Evolutionary conservation across 768 basidiomycete genomes (phyloP).

Genomic region (Boletus pseudopeckii): DNA sequence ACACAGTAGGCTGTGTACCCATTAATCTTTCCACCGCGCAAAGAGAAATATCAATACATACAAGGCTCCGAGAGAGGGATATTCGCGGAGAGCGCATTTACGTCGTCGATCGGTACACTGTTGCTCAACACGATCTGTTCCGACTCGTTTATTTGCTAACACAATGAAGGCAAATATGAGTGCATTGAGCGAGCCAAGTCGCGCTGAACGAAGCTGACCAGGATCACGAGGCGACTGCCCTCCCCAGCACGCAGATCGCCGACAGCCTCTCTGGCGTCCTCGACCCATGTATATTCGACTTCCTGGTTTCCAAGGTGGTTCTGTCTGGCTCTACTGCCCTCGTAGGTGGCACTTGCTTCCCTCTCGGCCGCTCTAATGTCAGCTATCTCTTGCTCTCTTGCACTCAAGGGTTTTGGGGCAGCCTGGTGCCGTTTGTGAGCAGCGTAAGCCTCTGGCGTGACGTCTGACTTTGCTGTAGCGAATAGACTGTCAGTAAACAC

Average conservation of each 20-base stretch:
- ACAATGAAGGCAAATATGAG: not conserved
- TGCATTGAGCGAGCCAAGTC: not conserved
- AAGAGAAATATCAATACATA: constrained; percentile 17
- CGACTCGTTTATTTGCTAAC: constrained; percentile 62
- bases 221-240: constrained; percentile 52
- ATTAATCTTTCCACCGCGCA: not conserved
- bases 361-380: constrained; percentile 76
- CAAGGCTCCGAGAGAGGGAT: constrained; percentile 61
- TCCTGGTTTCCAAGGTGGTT: constrained; percentile 53
- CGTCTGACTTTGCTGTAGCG: constrained; percentile 67
- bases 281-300: constrained; percentile 65
- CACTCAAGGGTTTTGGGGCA: constrained; percentile 80
- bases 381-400: constrained; percentile 77
- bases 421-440: constrained; percentile 66
- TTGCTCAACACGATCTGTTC: constrained; percentile 56
- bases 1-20: constrained; percentile 49
- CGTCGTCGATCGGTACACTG: constrained; percentile 37
- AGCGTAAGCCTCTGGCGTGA: constrained; percentile 67
- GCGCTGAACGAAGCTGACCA: constrained; percentile 45
- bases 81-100: constrained; percentile 43
- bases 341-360: constrained; percentile 49
- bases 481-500: constrained; percentile 73
- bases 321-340: constrained; percentile 53
- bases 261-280: constrained; percentile 64
- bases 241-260: constrained; percentile 48